These are phyloP conservation scores for Phaeosphaeriaceae sp. DNA, from an alignment of 2,329 filamentous ascomycete species.

Conservation along the genomic window DNA sequence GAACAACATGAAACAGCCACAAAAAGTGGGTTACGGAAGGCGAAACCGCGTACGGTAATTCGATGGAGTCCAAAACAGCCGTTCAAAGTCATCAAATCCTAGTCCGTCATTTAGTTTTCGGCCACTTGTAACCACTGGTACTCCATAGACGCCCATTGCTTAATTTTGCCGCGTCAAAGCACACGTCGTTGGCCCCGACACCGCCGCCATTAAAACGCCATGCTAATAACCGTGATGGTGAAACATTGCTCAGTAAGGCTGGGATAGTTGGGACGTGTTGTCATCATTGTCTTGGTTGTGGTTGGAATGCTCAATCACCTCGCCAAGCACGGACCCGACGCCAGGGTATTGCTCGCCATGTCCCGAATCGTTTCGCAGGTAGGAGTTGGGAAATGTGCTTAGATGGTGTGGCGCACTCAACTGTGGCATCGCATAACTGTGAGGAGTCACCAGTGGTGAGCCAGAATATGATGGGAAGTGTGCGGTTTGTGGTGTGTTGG, in stretches of 20 bases:
- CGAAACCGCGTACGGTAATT: background rate
- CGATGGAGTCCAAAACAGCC: conserved; percentile 21
- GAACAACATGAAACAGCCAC: conserved; percentile 11
- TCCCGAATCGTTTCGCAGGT: conserved; percentile 44
- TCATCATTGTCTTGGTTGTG: conserved; percentile 42
- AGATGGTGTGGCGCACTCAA: conserved; percentile 51
- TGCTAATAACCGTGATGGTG: conserved; percentile 9
- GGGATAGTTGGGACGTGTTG: conserved; percentile 26
- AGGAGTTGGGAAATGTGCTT: conserved; percentile 45
- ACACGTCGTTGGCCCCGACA: too few species aligned
- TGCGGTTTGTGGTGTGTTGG: conserved; percentile 48
- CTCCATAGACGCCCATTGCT: too few species aligned
- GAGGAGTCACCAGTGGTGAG: conserved; percentile 47
- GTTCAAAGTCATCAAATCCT: conserved; percentile 20
- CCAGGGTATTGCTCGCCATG: conserved; percentile 45
- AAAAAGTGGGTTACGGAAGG: background rate
- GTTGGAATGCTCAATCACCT: conserved; percentile 40
- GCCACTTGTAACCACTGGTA: too few species aligned
- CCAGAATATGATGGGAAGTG: conserved; percentile 50
- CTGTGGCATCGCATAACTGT: conserved; percentile 46
- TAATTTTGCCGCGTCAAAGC: too few species aligned
- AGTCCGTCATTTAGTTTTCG: background rate
- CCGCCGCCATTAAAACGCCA: conserved; percentile 10
- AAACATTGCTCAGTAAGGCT: conserved; percentile 30
- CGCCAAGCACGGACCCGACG: conserved; percentile 44